Base-by-base conservation (phyloP, 805 yeast species). In the Yueomyces sp. region DNA sequence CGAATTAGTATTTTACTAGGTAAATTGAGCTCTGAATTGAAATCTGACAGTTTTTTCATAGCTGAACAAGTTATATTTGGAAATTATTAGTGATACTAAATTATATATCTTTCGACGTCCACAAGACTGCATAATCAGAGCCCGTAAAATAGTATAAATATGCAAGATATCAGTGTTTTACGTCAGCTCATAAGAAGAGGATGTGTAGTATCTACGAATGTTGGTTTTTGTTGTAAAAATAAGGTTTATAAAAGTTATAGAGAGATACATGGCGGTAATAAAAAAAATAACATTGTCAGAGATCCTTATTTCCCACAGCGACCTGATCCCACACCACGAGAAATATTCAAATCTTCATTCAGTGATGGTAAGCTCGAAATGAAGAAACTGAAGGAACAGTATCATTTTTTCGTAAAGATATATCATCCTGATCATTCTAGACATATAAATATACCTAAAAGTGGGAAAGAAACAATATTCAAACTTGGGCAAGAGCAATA, bases 381-480 rank as follows among this genome's bases (percentile, higher is more conserved):
- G 40, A 57, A 52, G 8, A 48, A 57, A 31, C 60, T 80, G 41
- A 74, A 74, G 47, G 49, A 62, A 28, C 69, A 70, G 40, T 83
- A 80, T 53, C 74, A 73, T 50, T 68, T 73, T 44, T 65, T 76
- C 40, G 87, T 88, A 8, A 84, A 82, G 59, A 55, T 77, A 5
- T 87, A 87, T 53, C 96, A 87, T 56, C 96, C 96, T 0, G 96
- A 87, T 57, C 58, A 70, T 3, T 53, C 67, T 2, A 47, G 52
- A 19, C 57, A 60, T 36, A 28, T 38, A 26, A 31, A 7, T 8
- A 31, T 31, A 31, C 11, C 11, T 31, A 11, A 31, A 8, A 19
- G 19, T 19, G 19, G 19, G 39, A 38, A 37, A 26, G 31, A 38
- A n/a, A 38, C 49, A 62, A 12, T 2, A 33, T 26, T 37, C 32